Base-by-base conservation (phyloP, 208 protist genomes). In the Polymyxa betae region DNA sequence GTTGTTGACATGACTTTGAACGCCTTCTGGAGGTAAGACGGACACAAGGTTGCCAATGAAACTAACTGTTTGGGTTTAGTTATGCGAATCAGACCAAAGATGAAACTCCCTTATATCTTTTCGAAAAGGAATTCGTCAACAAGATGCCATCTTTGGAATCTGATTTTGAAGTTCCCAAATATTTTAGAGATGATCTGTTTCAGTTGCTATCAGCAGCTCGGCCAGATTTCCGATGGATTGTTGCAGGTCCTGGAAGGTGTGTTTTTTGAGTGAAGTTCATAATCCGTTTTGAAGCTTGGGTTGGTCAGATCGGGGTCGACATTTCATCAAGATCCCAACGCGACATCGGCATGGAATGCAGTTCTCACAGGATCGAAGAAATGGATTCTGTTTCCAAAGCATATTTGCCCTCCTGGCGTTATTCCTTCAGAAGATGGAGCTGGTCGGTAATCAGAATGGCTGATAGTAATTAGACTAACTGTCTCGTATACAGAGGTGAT, bases 251-350 rank as follows among this genome's bases (percentile, higher is more conserved):
- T n/a, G 54, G 24, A 66, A 16, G 54, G 54, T 66, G 29, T 29
- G 29, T 29, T 29, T 29, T 66, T 66, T 29, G 54, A 29, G 54
- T 29, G 54, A 29, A 66, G 29, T 16, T 29, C 24, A 5, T 29
- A 38, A 20, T 41, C 24, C 35, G 43, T 20, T 38, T 10, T 29
- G 35, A 20, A 20, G 16, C 77, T 45, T 29, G 89, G 64, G n/a
- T n/a, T n/a, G 16, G 40, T 45, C 0, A 64, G 91, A 29, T 91
- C 88, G 12, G 91, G 91, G 45, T 77, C 41, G 0, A n/a, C 35
- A 35, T 92, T 90, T 64, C 91, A 92, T 88, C 68, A 90, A 1
- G 91, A 92, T 52, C 91, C 91, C 0, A 88, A 91, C 77, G 41
- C 49, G 0, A 89, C 88, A 10, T 89, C 68, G 10, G 91, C 91